These are phyloP conservation scores for Pyronema omphalodes DNA, from an alignment of 495 filamentous ascomycete genomes.

Conservation along the genomic window DNA sequence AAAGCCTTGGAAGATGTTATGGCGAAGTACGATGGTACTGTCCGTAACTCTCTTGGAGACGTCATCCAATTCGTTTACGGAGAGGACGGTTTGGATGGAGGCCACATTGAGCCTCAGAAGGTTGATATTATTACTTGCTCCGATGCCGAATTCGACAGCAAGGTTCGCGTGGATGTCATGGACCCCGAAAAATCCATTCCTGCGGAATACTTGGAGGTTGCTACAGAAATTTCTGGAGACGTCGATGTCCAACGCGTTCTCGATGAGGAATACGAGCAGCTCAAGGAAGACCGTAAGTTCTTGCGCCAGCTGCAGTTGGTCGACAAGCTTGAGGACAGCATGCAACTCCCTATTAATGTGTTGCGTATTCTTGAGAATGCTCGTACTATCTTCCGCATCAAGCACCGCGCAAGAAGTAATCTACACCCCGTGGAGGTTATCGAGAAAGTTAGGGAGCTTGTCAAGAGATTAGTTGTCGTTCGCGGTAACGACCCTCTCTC, in stretches of 20 bases:
- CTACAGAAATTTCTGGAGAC: conserved; percentile 72
- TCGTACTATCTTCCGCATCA: conserved; percentile 75
- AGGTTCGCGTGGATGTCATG: conserved; percentile 92
- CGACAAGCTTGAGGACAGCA: conserved; percentile 45
- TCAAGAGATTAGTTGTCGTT: conserved; percentile 63
- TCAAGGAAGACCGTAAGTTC: conserved; percentile 53
- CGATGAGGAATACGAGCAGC: conserved; percentile 73
- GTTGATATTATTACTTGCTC: conserved; percentile 71
- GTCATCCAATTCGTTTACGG: conserved; percentile 96
- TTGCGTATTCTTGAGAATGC: conserved; percentile 78
- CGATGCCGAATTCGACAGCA: conserved; percentile 49
- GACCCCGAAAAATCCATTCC: conserved; percentile 33
- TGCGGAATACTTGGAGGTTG: conserved; percentile 64
- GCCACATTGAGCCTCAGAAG: conserved; percentile 73
- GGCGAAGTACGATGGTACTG: conserved; percentile 93
- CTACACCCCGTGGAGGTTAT: conserved; percentile 80
- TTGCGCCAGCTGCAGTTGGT: conserved; percentile 39
- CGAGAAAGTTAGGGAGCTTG: conserved; percentile 53
- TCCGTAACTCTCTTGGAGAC: conserved; percentile 90
- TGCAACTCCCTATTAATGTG: conserved; percentile 85
- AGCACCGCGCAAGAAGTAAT: conserved; percentile 66
- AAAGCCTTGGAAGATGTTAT: conserved; percentile 96
- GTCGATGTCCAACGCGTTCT: conserved; percentile 64
- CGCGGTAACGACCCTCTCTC: conserved; percentile 70
- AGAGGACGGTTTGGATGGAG: conserved; percentile 87